Percentiles rank a stretch among this genome's conserved stretches.
These are phyloP conservation scores for Calonectria montana DNA, from an alignment of 2,329 filamentous ascomycete species.

Conservation along the genomic window DNA sequence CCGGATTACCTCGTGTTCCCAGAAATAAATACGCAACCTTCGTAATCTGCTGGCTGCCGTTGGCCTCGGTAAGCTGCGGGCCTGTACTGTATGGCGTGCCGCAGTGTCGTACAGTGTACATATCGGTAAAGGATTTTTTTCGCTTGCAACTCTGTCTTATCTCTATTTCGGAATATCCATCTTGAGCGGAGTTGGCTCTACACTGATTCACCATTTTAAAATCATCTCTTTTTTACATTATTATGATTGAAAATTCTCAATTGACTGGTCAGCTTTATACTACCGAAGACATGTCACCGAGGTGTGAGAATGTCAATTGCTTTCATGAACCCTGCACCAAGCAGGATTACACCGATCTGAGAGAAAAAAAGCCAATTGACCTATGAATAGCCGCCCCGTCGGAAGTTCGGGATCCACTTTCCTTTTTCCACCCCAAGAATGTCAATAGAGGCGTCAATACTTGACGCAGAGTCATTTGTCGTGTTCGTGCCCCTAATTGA, in stretches of 20 bases:
- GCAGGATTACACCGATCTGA: constrained; percentile 32
- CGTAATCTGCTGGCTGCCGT: constrained; percentile 29
- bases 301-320: constrained; percentile 29
- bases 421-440: constrained; percentile 29
- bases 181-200: constrained; percentile 16
- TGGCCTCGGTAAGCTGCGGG: constrained; percentile 31
- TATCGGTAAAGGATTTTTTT: constrained; percentile 31
- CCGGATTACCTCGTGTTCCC: constrained; percentile 36
- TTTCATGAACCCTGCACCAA: constrained; percentile 26
- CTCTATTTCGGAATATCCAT: constrained; percentile 34
- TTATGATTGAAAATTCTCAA: not conserved
- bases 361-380: constrained; percentile 33
- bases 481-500: constrained; percentile 6
- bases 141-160: constrained; percentile 29
- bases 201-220: constrained; percentile 1
- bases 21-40: constrained; percentile 23
- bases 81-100: constrained; percentile 33
- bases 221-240: constrained; percentile 10
- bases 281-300: not conserved
- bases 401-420: constrained; percentile 30
- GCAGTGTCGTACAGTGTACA: constrained; percentile 33
- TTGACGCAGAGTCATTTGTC: constrained; percentile 30
- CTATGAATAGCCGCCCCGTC: constrained; percentile 33
- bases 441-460: constrained; percentile 23
- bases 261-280: not conserved